Conservation (phyloP, 306 rosid genomes). For the Comarum palustre region DNA sequence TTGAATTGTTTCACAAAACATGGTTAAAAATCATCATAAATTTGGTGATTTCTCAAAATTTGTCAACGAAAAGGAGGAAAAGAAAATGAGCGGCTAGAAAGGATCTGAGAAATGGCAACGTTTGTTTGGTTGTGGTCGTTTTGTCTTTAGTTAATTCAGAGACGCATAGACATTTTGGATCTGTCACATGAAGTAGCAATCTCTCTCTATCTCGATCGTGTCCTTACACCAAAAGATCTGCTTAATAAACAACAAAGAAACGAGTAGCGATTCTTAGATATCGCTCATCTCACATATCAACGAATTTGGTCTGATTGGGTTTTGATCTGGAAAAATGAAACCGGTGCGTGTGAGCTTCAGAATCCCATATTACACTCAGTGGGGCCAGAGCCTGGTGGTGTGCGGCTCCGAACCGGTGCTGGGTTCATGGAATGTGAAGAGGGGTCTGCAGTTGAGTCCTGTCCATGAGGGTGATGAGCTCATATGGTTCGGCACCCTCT, state of each 20-base stretch:
- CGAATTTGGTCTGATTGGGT: not conserved
- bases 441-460: slow-evolving; percentile 66
- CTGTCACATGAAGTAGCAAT: not conserved
- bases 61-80: too few species aligned
- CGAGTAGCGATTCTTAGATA: not conserved
- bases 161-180: not conserved
- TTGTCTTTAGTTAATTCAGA: too few species aligned
- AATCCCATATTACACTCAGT: slow-evolving; percentile 73
- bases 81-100: too few species aligned
- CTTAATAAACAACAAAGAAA: not conserved
- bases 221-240: not conserved
- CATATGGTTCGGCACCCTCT: slow-evolving; percentile 69
- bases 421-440: slow-evolving; percentile 90
- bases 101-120: too few species aligned
- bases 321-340: slow-evolving; percentile 44
- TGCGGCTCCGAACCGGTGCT: slow-evolving; percentile 80
- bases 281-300: too few species aligned
- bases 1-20: too few species aligned
- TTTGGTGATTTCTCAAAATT: too few species aligned
- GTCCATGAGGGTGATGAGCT: slow-evolving; percentile 70
- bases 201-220: not conserved
- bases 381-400: slow-evolving; percentile 86
- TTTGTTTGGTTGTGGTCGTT: too few species aligned
- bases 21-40: too few species aligned
- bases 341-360: slow-evolving; percentile 69